These are phyloP conservation scores for Calocybe gangraenosa DNA, from an alignment of 768 basidiomycete species.

Conservation along the genomic window DNA sequence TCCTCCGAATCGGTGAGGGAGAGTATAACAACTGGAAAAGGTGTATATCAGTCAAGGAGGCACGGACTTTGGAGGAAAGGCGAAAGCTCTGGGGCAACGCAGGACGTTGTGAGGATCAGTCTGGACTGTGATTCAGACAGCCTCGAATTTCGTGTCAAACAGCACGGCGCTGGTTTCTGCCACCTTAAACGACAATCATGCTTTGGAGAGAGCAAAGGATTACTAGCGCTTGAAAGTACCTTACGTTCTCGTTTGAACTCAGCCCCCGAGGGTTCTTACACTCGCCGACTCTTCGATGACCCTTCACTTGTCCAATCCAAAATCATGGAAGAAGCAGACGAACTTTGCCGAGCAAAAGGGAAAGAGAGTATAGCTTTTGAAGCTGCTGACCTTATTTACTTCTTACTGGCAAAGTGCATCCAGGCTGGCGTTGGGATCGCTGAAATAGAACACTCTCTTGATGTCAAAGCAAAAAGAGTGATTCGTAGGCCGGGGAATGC, in stretches of 20 bases:
- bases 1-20: conserved; percentile 82
- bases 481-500: conserved; percentile 88
- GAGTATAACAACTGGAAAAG: conserved; percentile 83
- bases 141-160: conserved; percentile 86
- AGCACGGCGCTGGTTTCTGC: conserved; percentile 91
- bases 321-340: conserved; percentile 98
- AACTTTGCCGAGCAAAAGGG: conserved; percentile 80
- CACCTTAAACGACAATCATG: conserved; percentile 86
- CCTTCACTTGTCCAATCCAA: conserved; percentile 81
- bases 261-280: conserved; percentile 92
- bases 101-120: conserved; percentile 78
- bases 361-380: conserved; percentile 89
- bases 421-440: conserved; percentile 75
- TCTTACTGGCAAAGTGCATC: conserved; percentile 81
- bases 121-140: conserved; percentile 92
- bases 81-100: conserved; percentile 92
- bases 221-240: conserved; percentile 77
- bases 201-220: conserved; percentile 79
- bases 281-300: conserved; percentile 80
- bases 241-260: conserved; percentile 64
- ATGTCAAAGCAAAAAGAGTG: conserved; percentile 82
- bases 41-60: conserved; percentile 94
- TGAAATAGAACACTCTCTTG: conserved; percentile 82
- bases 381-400: conserved; percentile 93
- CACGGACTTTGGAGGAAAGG: conserved; percentile 97